These are phyloP conservation scores for Cutaneotrichosporon sp. DNA, from an alignment of 1,284 basidiomycete genomes.

Conservation along the genomic window DNA sequence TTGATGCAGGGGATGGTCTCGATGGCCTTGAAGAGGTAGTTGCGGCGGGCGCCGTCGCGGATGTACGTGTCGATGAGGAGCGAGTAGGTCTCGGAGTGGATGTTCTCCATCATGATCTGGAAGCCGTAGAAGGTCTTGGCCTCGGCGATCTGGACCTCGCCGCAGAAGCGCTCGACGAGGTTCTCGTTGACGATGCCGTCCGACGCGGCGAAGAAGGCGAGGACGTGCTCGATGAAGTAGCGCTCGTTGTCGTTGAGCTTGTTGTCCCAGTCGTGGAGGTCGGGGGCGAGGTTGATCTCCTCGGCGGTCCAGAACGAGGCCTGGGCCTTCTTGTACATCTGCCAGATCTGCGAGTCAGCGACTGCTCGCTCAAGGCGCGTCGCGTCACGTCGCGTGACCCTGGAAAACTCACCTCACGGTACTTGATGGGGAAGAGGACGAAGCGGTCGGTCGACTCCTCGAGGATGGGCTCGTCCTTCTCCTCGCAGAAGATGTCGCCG, in stretches of 20 bases:
- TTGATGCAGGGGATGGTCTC: conserved; percentile 92
- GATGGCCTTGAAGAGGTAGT: conserved; percentile 89
- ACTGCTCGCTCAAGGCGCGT: background rate
- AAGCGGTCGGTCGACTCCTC: conserved; percentile 69
- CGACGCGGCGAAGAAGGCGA: conserved; percentile 73
- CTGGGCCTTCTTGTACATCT: conserved; percentile 85
- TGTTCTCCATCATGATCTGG: conserved; percentile 97
- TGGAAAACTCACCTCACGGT: conserved; percentile 68
- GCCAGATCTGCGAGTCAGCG: conserved; percentile 75
- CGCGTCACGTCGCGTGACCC: background rate
- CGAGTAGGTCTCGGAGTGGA: conserved; percentile 89
- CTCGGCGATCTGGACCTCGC: conserved; percentile 91
- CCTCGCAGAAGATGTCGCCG: conserved; percentile 56
- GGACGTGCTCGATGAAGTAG: conserved; percentile 93
- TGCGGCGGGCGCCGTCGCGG: conserved; percentile 79
- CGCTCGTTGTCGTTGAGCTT: conserved; percentile 91
- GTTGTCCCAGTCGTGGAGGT: conserved; percentile 89
- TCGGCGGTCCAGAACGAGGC: conserved; percentile 93
- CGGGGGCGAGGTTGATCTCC: conserved; percentile 95
- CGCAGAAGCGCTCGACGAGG: conserved; percentile 90
- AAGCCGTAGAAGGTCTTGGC: conserved; percentile 99
- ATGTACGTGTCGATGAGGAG: conserved; percentile 98
- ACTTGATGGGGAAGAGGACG: conserved; percentile 93
- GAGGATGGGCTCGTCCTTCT: conserved; percentile 75
- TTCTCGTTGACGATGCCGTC: conserved; percentile 99